Percentiles rank a stretch among this genome's conserved stretches.
Conservation (phyloP, 352 stramenopile genomes). For the Albugo candida region DNA sequence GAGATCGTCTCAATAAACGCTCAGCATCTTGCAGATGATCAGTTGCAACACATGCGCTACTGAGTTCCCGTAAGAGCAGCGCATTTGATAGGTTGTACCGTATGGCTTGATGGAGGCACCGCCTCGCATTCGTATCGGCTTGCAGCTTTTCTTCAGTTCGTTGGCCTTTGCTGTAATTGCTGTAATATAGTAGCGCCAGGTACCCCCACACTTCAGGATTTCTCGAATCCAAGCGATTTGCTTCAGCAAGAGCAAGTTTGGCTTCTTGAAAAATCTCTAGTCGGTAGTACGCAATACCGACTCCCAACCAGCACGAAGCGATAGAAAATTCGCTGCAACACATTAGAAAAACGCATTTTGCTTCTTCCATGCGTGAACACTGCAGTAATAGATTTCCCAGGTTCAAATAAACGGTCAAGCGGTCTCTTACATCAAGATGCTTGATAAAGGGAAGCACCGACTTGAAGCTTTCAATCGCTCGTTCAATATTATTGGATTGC, state of each 20-base stretch:
- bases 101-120: constrained; percentile 26
- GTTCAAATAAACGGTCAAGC: constrained; percentile 27
- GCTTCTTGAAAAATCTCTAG: constrained; percentile 35
- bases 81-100: constrained; percentile 38
- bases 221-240: constrained; percentile 41
- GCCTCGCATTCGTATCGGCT: constrained; percentile 7
- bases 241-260: constrained; percentile 42
- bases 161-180: constrained; percentile 6
- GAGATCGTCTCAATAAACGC: constrained; percentile 32
- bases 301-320: constrained; percentile 57
- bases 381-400: constrained; percentile 45
- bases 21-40: constrained; percentile 60
- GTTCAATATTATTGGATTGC: constrained; percentile 16
- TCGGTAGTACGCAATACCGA: constrained; percentile 47
- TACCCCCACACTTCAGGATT: constrained; percentile 67
- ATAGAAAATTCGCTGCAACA: constrained; percentile 38
- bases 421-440: constrained; percentile 12
- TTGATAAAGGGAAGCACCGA: constrained; percentile 18
- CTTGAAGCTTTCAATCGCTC: constrained; percentile 31
- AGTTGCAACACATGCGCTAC: constrained; percentile 55
- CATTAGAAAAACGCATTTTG: constrained; percentile 31
- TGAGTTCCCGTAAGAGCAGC: constrained; percentile 50
- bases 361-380: constrained; percentile 28
- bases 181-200: constrained; percentile 33
- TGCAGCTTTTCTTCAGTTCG: constrained; percentile 24